Evolutionary conservation across 176 grass and related monocot genomes (phyloP).

Genomic region (Oryza officinalis): DNA sequence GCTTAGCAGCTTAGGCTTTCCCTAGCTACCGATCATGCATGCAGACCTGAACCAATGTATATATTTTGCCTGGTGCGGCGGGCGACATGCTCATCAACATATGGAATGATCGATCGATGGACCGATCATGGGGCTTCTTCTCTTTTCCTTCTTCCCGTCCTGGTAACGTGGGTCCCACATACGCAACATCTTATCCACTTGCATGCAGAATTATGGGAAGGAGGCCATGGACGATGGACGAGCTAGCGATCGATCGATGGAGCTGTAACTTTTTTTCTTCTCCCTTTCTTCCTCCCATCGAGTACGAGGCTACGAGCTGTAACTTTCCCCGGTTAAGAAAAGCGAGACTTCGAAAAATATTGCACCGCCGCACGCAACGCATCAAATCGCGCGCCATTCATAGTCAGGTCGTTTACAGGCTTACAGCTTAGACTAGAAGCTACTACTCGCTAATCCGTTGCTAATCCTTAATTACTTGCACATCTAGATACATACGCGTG

Average conservation of each 20-base stretch:
- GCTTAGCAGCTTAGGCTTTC: not conserved
- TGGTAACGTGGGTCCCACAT: constrained; percentile 19
- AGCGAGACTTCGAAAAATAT: not conserved
- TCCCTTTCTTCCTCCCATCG: constrained; percentile 33
- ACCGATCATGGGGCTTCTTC: not conserved
- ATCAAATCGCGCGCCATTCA: not conserved
- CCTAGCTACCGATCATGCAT: no score
- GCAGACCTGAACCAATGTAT: not conserved
- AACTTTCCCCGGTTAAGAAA: constrained; percentile 36
- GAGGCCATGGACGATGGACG: not conserved
- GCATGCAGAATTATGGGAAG: constrained; percentile 40
- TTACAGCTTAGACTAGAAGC: no score
- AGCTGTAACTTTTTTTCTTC: constrained; percentile 16
- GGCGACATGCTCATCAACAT: not conserved
- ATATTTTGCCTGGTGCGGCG: not conserved
- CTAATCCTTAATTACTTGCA: not conserved
- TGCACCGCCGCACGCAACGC: constrained; percentile 19
- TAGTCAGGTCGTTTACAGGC: no score
- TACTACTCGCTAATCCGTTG: not conserved
- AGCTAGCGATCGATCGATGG: not conserved
- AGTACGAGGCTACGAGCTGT: constrained; percentile 24
- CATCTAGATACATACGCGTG: not conserved
- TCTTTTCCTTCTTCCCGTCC: not conserved
- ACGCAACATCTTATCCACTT: constrained; percentile 44
- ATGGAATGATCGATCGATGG: constrained; percentile 6